Percentiles rank a stretch among this genome's conserved stretches.
These are phyloP conservation scores for Hypoxylon rickii DNA, from an alignment of 495 filamentous ascomycete genomes.

Conservation along the genomic window DNA sequence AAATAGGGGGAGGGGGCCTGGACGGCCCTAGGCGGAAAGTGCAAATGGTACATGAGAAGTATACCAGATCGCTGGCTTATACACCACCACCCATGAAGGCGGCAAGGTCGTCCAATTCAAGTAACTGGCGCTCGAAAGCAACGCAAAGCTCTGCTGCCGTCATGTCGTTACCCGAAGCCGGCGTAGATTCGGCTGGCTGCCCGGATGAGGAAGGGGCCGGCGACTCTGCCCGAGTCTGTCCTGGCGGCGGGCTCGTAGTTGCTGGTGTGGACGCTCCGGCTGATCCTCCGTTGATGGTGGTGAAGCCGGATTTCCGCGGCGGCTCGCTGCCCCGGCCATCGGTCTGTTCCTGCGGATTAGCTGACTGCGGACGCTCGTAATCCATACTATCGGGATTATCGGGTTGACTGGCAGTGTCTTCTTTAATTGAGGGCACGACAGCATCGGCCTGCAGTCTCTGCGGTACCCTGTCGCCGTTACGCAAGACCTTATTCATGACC, in stretches of 20 bases:
- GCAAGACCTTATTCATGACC: conserved; percentile 55
- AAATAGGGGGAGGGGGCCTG: neutral
- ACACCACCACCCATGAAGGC: conserved; percentile 59
- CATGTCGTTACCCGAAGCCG: conserved; percentile 47
- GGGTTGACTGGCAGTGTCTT: conserved; percentile 48
- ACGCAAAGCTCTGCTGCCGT: conserved; percentile 53
- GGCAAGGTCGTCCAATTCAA: conserved; percentile 55
- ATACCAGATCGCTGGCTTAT: conserved; percentile 28
- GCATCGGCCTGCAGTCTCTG: conserved; percentile 30
- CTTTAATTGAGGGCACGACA: conserved; percentile 48
- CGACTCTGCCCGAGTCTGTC: conserved; percentile 44
- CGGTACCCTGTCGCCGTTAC: conserved; percentile 41
- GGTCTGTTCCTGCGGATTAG: conserved; percentile 31
- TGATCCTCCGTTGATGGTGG: conserved; percentile 56
- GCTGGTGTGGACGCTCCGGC: conserved; percentile 47
- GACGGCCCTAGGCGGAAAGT: neutral
- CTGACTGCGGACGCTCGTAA: conserved; percentile 44
- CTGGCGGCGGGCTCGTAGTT: conserved; percentile 47
- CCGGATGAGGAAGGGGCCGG: conserved; percentile 43
- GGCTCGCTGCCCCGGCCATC: conserved; percentile 50
- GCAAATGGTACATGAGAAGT: conserved; percentile 12
- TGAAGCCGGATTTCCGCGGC: conserved; percentile 52
- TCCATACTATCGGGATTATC: conserved; percentile 53
- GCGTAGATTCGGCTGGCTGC: conserved; percentile 23
- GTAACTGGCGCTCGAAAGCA: conserved; percentile 55